Evolutionary conservation across 768 basidiomycete species (phyloP).

Genomic region (Rhodocollybia butyracea): DNA sequence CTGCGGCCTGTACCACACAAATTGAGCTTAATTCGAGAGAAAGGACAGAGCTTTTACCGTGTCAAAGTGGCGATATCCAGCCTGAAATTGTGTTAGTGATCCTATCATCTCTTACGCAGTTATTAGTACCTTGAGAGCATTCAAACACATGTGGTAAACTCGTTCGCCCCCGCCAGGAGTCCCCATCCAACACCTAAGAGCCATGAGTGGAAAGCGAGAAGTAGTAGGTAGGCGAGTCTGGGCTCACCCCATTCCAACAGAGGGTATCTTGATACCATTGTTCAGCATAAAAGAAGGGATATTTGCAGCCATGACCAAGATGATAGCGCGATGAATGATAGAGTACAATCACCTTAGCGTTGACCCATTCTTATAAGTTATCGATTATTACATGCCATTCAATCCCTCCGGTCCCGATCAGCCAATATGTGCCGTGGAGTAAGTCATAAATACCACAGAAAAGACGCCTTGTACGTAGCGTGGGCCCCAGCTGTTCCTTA

Average conservation of each 20-base stretch:
- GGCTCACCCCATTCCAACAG: constrained; percentile 19
- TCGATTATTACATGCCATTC: background rate
- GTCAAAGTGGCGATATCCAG: constrained; percentile 11
- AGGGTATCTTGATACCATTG: constrained; percentile 17
- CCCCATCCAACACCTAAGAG: constrained; percentile 37
- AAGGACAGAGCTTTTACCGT: background rate
- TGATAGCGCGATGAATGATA: background rate
- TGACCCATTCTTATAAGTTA: no score
- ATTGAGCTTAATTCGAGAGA: background rate
- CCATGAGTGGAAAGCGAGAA: constrained; percentile 19
- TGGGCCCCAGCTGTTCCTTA: no score
- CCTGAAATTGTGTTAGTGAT: background rate
- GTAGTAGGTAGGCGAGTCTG: constrained; percentile 15
- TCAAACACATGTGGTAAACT: constrained; percentile 32
- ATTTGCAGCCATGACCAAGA: constrained; percentile 8
- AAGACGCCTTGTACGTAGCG: no score
- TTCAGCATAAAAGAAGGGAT: constrained; percentile 16
- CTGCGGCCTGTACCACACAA: background rate
- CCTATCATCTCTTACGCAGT: background rate
- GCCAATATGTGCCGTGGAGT: no score
- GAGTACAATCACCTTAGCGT: background rate
- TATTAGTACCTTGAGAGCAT: constrained; percentile 28
- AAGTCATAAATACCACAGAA: no score
- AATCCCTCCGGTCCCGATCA: background rate
- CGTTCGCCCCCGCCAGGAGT: constrained; percentile 32